Evolutionary conservation across 2,329 filamentous ascomycete genomes (phyloP).

Genomic region (Fonsecaea pugnacius): DNA sequence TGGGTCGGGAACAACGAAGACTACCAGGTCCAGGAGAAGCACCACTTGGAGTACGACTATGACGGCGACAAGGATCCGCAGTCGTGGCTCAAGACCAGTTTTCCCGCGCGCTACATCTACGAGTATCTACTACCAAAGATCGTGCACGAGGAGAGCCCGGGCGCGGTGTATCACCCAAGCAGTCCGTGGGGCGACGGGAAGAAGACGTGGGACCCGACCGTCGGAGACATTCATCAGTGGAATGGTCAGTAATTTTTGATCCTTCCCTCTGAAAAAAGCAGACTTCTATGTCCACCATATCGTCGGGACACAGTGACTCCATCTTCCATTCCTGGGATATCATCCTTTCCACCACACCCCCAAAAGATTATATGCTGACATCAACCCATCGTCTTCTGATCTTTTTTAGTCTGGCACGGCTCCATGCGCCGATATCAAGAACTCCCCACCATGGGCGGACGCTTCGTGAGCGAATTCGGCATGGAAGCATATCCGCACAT

Average conservation of each 20-base stretch:
- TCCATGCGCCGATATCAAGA: slow-evolving; percentile 84
- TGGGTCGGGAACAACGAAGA: slow-evolving; percentile 96
- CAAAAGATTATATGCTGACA: slow-evolving; percentile 65
- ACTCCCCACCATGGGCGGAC: slow-evolving; percentile 79
- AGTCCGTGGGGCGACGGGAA: slow-evolving; percentile 85
- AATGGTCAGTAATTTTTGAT: slow-evolving; percentile 72
- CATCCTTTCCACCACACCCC: too few species aligned
- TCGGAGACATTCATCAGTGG: slow-evolving; percentile 94
- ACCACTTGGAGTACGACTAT: slow-evolving; percentile 72
- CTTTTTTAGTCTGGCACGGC: slow-evolving; percentile 57
- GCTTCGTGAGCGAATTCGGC: slow-evolving; percentile 92
- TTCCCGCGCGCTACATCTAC: slow-evolving; percentile 90
- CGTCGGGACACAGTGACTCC: too few species aligned
- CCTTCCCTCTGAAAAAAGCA: too few species aligned
- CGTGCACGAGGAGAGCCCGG: slow-evolving; percentile 69
- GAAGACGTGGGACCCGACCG: slow-evolving; percentile 71
- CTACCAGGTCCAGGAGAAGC: slow-evolving; percentile 83
- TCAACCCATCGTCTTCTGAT: not conserved
- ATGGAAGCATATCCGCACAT: slow-evolving; percentile 90
- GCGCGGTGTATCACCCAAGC: slow-evolving; percentile 74
- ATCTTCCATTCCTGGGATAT: too few species aligned
- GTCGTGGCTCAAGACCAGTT: slow-evolving; percentile 86
- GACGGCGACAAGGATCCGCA: slow-evolving; percentile 81
- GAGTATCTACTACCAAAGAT: slow-evolving; percentile 82
- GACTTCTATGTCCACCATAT: too few species aligned